A percentile compares a stretch with the other conserved stretches of the same genome.
These are phyloP conservation scores for Phytopythium helicoides DNA, from an alignment of 352 stramenopile species.

Conservation along the genomic window DNA sequence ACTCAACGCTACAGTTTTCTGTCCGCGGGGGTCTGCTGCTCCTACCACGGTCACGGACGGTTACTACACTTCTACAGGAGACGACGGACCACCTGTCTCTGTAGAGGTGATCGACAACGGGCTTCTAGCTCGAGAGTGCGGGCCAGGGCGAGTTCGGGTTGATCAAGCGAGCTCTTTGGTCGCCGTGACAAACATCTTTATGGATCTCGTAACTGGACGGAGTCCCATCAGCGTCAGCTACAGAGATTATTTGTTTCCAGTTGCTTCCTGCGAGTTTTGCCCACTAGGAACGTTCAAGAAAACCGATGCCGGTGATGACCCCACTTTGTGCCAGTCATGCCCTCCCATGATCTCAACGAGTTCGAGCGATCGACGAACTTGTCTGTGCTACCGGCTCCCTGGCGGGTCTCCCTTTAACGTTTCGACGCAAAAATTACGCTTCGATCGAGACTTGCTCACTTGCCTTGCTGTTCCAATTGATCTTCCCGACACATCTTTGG, in stretches of 20 bases:
- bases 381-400: conserved; percentile 56
- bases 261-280: conserved; percentile 57
- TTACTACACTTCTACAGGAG: conserved; percentile 51
- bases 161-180: neutral
- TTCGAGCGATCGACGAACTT: conserved; percentile 47
- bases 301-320: conserved; percentile 31
- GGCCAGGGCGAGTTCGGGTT: conserved; percentile 32
- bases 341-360: conserved; percentile 41
- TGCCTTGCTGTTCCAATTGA: conserved; percentile 11
- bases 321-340: conserved; percentile 45
- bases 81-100: neutral
- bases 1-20: conserved; percentile 35
- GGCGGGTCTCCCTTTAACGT: conserved; percentile 37
- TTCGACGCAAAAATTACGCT: conserved; percentile 28
- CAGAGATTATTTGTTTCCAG: conserved; percentile 47
- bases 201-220: conserved; percentile 38
- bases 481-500: conserved; percentile 6
- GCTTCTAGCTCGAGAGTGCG: conserved; percentile 20
- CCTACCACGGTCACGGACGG: conserved; percentile 23
- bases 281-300: conserved; percentile 74
- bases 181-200: conserved; percentile 22
- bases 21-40: conserved; percentile 26
- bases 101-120: neutral
- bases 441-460: conserved; percentile 17
- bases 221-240: conserved; percentile 59